Evolutionary conservation across 345 rosid species (phyloP).

Genomic region (Triadica sebifera): DNA sequence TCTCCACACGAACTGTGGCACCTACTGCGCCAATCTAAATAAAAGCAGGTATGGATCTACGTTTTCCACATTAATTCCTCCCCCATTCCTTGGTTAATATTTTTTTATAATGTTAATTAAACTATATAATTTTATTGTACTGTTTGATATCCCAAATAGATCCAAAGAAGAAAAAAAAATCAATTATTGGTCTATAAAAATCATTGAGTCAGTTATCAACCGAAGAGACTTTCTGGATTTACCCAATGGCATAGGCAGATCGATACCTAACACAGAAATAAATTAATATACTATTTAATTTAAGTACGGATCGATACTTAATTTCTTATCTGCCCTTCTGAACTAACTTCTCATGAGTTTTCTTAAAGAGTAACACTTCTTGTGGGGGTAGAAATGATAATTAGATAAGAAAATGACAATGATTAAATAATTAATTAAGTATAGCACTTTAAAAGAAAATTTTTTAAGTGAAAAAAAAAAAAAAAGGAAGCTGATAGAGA

Average conservation of each 20-base stretch:
- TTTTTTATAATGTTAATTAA: too few species aligned
- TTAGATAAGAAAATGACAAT: neutral
- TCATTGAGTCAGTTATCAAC: neutral
- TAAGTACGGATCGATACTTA: too few species aligned
- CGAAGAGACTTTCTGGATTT: neutral
- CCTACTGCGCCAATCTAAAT: neutral
- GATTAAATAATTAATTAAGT: too few species aligned
- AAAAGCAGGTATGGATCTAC: too few species aligned
- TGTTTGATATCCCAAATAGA: neutral
- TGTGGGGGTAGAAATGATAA: neutral
- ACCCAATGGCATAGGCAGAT: neutral
- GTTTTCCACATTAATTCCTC: neutral
- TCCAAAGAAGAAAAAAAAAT: neutral
- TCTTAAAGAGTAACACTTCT: too few species aligned
- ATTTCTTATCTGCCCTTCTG: neutral
- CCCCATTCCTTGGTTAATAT: neutral
- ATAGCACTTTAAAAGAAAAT: too few species aligned
- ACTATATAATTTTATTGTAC: too few species aligned
- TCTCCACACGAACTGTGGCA: neutral
- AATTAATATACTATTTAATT: too few species aligned
- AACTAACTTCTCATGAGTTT: neutral
- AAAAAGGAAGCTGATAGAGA: too few species aligned
- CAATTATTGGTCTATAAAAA: neutral
- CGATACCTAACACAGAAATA: neutral
- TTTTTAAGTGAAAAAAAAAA: too few species aligned